phyloP scores from a whole-genome alignment of 2,329 filamentous ascomycete genomes.

The Sporothrix mexicana region DNA sequence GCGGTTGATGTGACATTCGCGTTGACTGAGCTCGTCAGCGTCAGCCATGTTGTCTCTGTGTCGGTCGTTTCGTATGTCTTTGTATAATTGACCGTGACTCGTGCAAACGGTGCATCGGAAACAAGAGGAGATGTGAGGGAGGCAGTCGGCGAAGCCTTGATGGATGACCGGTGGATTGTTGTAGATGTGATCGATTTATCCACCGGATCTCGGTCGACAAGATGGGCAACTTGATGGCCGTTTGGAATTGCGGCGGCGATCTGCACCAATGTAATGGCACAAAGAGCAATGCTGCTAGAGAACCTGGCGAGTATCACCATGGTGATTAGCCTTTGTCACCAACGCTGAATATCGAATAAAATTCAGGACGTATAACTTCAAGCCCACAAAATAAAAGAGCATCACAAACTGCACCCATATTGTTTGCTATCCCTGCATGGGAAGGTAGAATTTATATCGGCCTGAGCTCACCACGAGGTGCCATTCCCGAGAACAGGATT shows the following conservation, averaged over 20 bases:
- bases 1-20: background rate
- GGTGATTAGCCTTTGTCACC: background rate
- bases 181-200: background rate
- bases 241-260: background rate
- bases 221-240: background rate
- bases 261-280: background rate
- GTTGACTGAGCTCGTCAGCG: background rate
- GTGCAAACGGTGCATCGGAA: background rate
- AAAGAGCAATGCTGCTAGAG: background rate
- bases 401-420: no score
- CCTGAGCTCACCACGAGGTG: no score
- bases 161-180: background rate
- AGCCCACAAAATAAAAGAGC: no score
- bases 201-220: background rate
- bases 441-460: no score
- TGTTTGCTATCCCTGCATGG: no score
- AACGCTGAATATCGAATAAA: no score
- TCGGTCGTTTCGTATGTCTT: conserved; percentile 7
- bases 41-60: background rate
- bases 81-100: conserved; percentile 16
- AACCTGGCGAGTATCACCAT: background rate
- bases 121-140: background rate
- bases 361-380: no score
- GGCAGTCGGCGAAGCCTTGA: background rate
- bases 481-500: background rate